These are phyloP conservation scores for Gaertneriomyces sp. DNA, from an alignment of 192 early-diverging fungal genomes.

Conservation along the genomic window DNA sequence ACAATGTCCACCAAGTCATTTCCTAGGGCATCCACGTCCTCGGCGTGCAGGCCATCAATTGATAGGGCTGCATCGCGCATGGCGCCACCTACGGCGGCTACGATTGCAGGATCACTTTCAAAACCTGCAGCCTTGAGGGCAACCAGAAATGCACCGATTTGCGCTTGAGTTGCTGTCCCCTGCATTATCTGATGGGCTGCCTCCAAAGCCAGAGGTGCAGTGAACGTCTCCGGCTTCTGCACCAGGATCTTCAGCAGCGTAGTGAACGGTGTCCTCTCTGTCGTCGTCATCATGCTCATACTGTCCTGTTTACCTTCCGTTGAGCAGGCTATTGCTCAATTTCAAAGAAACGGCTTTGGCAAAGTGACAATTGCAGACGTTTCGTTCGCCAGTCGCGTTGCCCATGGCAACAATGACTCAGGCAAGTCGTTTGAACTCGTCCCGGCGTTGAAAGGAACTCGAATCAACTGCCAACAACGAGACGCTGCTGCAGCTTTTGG, in stretches of 20 bases:
- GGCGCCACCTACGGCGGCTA: conserved; percentile 73
- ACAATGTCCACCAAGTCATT: conserved; percentile 79
- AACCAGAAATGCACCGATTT: conserved; percentile 84
- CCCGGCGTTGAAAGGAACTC: too few species aligned
- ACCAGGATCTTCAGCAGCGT: conserved; percentile 62
- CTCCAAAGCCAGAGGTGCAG: conserved; percentile 13
- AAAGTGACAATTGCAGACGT: too few species aligned
- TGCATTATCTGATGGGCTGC: conserved; percentile 63
- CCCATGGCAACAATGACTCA: too few species aligned
- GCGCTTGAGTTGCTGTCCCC: conserved; percentile 72
- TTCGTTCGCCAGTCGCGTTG: too few species aligned
- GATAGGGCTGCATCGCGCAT: conserved; percentile 67
- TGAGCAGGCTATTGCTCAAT: too few species aligned
- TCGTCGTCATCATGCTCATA: too few species aligned
- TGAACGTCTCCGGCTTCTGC: conserved; percentile 23
- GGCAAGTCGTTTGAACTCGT: too few species aligned
- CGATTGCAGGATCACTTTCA: conserved; percentile 69
- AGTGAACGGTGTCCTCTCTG: conserved; percentile 2
- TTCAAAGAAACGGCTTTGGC: too few species aligned
- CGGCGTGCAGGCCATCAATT: conserved; percentile 46
- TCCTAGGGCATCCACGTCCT: neutral
- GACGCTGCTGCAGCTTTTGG: too few species aligned
- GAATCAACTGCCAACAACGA: too few species aligned
- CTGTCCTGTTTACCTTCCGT: too few species aligned
- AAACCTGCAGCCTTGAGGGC: conserved; percentile 66